These are phyloP conservation scores for Lotus japonicus DNA, from an alignment of 306 rosid species.

Conservation along the genomic window DNA sequence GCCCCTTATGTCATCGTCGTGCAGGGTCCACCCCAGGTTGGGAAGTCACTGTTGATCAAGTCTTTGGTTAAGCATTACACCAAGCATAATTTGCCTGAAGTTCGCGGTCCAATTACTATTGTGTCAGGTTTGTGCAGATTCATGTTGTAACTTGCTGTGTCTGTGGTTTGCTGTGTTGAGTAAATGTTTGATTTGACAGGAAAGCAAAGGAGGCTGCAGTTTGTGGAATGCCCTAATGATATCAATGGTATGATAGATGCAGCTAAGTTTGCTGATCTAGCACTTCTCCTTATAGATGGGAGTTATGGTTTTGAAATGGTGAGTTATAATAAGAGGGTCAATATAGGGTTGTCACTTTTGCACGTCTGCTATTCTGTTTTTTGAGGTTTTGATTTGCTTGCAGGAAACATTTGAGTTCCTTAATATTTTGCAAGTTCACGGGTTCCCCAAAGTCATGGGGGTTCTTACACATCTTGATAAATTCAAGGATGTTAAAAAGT, in stretches of 20 bases:
- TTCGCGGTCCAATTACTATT: conserved; percentile 84
- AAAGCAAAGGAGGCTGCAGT: conserved; percentile 86
- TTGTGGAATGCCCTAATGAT: conserved; percentile 91
- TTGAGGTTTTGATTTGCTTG: not conserved
- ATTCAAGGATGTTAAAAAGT: conserved; percentile 75
- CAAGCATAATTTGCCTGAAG: conserved; percentile 75
- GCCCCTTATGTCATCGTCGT: conserved; percentile 80
- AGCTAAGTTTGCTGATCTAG: conserved; percentile 83
- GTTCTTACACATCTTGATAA: conserved; percentile 93
- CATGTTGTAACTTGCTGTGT: not conserved
- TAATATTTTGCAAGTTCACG: conserved; percentile 84
- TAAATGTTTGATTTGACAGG: conserved; percentile 40
- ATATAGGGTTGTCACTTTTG: not conserved
- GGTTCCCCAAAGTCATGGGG: conserved; percentile 94
- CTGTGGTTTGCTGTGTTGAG: not conserved
- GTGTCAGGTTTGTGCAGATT: conserved; percentile 60
- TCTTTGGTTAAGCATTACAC: conserved; percentile 79
- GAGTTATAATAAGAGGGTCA: conserved; percentile 24
- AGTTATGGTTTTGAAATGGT: conserved; percentile 96
- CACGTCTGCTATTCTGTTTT: not conserved
- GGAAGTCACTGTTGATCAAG: conserved; percentile 84
- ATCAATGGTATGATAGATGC: conserved; percentile 96
- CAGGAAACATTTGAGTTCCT: conserved; percentile 99
- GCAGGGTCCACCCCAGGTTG: conserved; percentile 94
- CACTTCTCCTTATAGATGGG: conserved; percentile 93